phyloP scores from a whole-genome alignment of 768 basidiomycete genomes.

The Chalciporus chontae region DNA sequence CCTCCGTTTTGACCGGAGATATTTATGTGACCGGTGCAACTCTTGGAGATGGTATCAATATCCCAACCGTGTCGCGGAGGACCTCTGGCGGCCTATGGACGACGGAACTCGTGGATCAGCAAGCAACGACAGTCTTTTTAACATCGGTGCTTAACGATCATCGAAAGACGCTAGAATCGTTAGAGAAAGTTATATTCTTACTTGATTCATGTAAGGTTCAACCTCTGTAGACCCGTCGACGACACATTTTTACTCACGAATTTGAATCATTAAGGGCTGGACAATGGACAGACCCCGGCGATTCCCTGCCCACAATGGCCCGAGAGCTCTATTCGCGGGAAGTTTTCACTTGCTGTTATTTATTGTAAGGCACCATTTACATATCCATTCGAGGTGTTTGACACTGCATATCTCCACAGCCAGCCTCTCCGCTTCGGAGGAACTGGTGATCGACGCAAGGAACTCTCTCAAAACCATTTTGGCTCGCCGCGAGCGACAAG shows the following conservation, averaged over 20 bases:
- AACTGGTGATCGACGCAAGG: not conserved
- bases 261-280: not conserved
- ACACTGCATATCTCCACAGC: not conserved
- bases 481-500: not conserved
- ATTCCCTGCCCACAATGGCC: not conserved
- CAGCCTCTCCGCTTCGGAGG: not conserved
- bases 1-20: not conserved
- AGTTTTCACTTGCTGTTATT: conserved; percentile 1
- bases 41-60: not conserved
- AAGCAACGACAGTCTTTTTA: not conserved
- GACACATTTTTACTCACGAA: not conserved
- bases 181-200: conserved; percentile 6
- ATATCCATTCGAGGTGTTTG: not conserved
- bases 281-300: not conserved
- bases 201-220: conserved; percentile 2
- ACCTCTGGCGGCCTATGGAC: not conserved
- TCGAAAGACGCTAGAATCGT: not conserved
- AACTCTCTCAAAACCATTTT: not conserved
- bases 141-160: not conserved
- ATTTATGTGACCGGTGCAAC: conserved; percentile 4
- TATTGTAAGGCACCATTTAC: not conserved
- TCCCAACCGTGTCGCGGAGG: not conserved
- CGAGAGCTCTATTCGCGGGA: not conserved
- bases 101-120: not conserved
- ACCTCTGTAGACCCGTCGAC: not conserved